Base-by-base conservation (phyloP, 495 filamentous ascomycete genomes). In the Daldinia childiae region DNA sequence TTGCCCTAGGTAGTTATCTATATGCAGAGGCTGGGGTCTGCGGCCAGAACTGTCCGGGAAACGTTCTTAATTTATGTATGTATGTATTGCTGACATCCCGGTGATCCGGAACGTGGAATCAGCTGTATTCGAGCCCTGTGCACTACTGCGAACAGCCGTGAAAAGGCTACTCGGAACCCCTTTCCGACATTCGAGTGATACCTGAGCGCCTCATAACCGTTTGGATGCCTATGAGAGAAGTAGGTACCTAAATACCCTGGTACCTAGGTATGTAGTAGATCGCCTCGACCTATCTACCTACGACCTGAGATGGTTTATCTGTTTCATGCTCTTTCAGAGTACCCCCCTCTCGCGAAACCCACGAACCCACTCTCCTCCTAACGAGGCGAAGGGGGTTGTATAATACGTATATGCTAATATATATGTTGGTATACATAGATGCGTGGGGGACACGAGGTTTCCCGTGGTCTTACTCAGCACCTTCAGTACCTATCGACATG, bases 401-500 rank as follows among this genome's bases (percentile, higher is more conserved):
- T 19, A 19, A 6, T 55, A 55, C 11, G 51, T 55, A 55, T 32
- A 26, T 55, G 12, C 17, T 4, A n/a, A 51, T 51, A 21, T 26
- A 51, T 26, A 15, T 7, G 14, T 32, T 4, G 32, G 32, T n/a
- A 51, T 26, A 15, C 17, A 24, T 32, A 11, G 32, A 55, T n/a
- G 51, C 27, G 26, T 30, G 51, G 52, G 29, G 30, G 54, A 36
- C 26, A 30, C 50, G 27, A 54, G 50, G 50, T 54, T 54, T 54
- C 30, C 9, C 17, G 3, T 57, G 54, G 54, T 57, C 54, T 57
- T 57, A 57, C 54, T 57, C 54, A 57, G 54, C 54, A 57, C 54
- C 34, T 30, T 57, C 29, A 38, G 17, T 36, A 32, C 14, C 30
- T 36, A 32, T 21, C 30, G 27, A 52, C 17, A 29, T 14, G 50